Evolutionary conservation across 805 yeast species (phyloP), one percentile per base, ranked within the genome.

Genomic region (Nakazawaea siamensis): DNA sequence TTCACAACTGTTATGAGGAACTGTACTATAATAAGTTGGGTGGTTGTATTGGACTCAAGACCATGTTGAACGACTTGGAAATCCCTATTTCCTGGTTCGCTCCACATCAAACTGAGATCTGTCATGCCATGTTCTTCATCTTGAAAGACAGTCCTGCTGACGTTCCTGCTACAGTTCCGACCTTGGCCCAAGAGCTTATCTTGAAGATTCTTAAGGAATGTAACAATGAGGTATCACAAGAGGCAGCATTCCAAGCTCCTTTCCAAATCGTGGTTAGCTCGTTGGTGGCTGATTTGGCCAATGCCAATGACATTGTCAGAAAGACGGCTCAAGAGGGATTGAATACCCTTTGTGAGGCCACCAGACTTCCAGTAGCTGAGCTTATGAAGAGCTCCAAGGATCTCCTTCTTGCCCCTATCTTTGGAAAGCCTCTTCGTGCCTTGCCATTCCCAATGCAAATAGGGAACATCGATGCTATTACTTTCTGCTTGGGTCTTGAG

Each of bases 401-500:
- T 31, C 74, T 88, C 18, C 62, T 94, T 19, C 60, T 92, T 31
- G 83, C 94, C 1, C 97, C 99, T 5, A 92, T 92, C 16, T 94
- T 92, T 63, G 95, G 95, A 3, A 92, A 92, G 52, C 99, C 99
- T 0, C 60, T 92, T 39, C 69, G 99, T 43, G 99, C 99, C 0
- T 66, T 92, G 42, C 98, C 99, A 0, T 92, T 94, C 61, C 92
- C 95, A 4, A 92, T 90, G 95, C 98, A 94, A 59, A 92, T 92
- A 38, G 98, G 98, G 24, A 88, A 92, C 54, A 88, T 92, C 42
- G 97, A 92, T 56, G 97, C 97, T 1, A 84, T 92, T n/a, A 79
- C 95, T 0, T 94, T 79, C 55, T 90, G 97, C 51, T 61, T 92
- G 39, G 76, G 80, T 1, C 64, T 90, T 32, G 92, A 85, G 10